Percentiles rank a stretch among this genome's conserved stretches.
Evolutionary conservation across 2,329 filamentous ascomycete species (phyloP).

Genomic region (Penicillium concentricum): DNA sequence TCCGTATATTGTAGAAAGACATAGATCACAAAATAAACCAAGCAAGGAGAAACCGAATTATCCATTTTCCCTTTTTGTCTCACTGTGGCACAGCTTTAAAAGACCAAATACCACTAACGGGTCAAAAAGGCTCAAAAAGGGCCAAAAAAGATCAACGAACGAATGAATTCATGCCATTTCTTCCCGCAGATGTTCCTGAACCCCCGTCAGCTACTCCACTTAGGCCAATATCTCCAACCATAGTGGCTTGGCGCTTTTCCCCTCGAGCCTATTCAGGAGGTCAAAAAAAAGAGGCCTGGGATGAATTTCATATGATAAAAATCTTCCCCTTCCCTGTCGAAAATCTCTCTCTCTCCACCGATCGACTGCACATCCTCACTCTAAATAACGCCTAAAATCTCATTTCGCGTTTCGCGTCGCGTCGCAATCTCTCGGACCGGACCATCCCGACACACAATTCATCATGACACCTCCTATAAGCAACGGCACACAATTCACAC

Average conservation of each 20-base stretch:
- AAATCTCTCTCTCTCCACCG: neutral
- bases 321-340: neutral
- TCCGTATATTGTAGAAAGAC: neutral
- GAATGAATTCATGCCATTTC: neutral
- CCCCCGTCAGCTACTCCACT: neutral
- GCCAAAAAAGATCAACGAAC: too few relatives aligned
- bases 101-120: neutral
- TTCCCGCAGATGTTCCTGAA: neutral
- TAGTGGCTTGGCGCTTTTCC: constrained; percentile 8
- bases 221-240: constrained; percentile 1
- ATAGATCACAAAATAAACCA: constrained; percentile 1
- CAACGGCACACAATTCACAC: constrained; percentile 8
- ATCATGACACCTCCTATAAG: neutral
- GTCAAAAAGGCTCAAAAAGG: too few relatives aligned
- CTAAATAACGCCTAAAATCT: neutral
- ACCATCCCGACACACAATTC: neutral
- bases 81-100: neutral
- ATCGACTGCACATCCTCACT: neutral
- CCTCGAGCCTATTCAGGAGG: neutral
- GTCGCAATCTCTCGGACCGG: neutral
- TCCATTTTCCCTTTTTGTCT: neutral
- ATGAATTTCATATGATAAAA: neutral
- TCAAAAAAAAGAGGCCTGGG: too few relatives aligned
- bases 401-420: neutral
- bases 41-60: neutral